Percentiles rank a stretch among this genome's conserved stretches.
Conservation (phyloP, 1,284 basidiomycete genomes). For the Trametes sp. region DNA sequence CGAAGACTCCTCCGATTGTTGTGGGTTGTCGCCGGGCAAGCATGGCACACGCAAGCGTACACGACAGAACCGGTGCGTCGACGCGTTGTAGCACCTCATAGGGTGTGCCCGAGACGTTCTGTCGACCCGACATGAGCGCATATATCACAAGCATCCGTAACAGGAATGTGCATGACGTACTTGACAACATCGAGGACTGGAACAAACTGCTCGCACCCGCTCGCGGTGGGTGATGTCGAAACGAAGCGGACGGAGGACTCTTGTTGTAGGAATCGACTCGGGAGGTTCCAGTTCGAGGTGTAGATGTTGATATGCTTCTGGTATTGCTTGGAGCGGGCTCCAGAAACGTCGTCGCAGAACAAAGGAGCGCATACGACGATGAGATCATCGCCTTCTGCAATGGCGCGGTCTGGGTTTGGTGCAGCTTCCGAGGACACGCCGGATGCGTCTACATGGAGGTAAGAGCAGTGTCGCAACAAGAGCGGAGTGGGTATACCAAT, state of each 20-base stretch:
- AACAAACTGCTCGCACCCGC: constrained; percentile 39
- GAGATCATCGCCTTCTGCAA: constrained; percentile 22
- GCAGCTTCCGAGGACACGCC: background rate
- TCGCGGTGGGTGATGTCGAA: constrained; percentile 44
- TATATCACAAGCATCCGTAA: background rate
- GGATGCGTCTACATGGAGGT: too few species aligned
- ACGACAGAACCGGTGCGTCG: background rate
- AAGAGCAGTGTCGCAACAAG: too few species aligned
- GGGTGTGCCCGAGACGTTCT: background rate
- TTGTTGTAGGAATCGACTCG: constrained; percentile 39
- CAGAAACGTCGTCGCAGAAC: constrained; percentile 44
- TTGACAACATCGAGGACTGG: constrained; percentile 32
- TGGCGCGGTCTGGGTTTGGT: constrained; percentile 15
- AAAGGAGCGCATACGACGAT: constrained; percentile 24
- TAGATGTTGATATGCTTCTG: constrained; percentile 45
- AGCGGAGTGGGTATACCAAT: too few species aligned
- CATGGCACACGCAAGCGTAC: constrained; percentile 16
- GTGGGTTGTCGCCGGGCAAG: constrained; percentile 43
- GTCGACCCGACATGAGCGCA: too few species aligned
- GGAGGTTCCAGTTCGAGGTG: constrained; percentile 36
- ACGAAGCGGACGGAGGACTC: constrained; percentile 45
- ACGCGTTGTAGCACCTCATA: constrained; percentile 6
- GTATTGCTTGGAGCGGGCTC: constrained; percentile 43
- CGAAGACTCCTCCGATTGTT: constrained; percentile 36
- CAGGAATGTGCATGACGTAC: too few species aligned